These are phyloP conservation scores for Cicer cuneatum DNA, from an alignment of 306 rosid genomes.

Conservation along the genomic window DNA sequence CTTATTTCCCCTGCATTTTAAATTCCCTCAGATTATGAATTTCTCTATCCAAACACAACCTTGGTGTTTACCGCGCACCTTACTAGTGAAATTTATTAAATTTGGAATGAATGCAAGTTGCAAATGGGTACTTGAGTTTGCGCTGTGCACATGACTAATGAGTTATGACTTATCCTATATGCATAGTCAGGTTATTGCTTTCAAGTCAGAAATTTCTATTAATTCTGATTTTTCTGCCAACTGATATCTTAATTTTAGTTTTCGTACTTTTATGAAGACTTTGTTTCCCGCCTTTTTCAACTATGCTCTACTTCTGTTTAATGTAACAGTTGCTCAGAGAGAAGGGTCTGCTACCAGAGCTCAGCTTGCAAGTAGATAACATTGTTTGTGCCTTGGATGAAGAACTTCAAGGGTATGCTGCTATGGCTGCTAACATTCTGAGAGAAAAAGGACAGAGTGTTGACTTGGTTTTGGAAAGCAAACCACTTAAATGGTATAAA, in stretches of 20 bases:
- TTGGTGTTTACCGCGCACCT: background rate
- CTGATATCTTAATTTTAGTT: constrained; percentile 10
- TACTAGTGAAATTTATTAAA: constrained; percentile 17
- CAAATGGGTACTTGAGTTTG: background rate
- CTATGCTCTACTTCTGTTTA: background rate
- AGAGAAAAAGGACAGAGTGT: constrained; percentile 78
- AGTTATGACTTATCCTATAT: background rate
- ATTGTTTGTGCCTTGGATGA: constrained; percentile 87
- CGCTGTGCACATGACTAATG: constrained; percentile 4
- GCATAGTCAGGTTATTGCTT: constrained; percentile 34
- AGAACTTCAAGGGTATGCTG: constrained; percentile 91
- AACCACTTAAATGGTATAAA: constrained; percentile 88
- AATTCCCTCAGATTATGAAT: background rate
- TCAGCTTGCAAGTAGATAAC: constrained; percentile 62
- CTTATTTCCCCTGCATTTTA: constrained; percentile 6
- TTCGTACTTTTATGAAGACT: constrained; percentile 24
- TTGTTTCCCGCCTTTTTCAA: constrained; percentile 3
- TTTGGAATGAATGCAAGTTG: background rate
- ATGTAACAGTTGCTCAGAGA: constrained; percentile 84
- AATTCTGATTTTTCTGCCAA: constrained; percentile 36
- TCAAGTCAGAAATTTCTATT: constrained; percentile 20
- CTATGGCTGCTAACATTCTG: constrained; percentile 78
- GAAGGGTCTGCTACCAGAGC: constrained; percentile 81
- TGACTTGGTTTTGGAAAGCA: constrained; percentile 92
- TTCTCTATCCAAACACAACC: constrained; percentile 12